Evolutionary conservation across 306 rosid genomes (phyloP).

Genomic region (Hippophae tibetana): DNA sequence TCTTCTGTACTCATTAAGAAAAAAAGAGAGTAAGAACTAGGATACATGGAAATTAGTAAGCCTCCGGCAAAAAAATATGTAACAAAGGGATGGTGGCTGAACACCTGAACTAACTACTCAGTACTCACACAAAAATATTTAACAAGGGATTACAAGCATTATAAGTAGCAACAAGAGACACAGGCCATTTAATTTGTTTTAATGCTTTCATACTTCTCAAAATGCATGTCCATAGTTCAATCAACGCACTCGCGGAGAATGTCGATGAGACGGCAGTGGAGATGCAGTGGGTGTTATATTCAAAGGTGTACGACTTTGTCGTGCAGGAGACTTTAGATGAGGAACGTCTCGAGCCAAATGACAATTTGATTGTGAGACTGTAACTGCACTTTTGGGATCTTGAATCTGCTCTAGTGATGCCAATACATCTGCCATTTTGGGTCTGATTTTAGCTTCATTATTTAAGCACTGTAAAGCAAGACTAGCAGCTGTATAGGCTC

Average conservation of each 20-base stretch:
- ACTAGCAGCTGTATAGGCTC: conserved; percentile 63
- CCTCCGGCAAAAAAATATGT: no score
- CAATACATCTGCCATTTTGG: conserved; percentile 68
- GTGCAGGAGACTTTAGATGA: conserved; percentile 37
- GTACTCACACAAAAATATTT: no score
- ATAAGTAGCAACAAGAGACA: no score
- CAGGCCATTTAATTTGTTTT: conserved; percentile 8
- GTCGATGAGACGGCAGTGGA: conserved; percentile 46
- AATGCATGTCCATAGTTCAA: conserved; percentile 13
- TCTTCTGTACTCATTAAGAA: no score
- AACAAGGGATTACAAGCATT: no score
- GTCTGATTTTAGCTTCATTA: conserved; percentile 67
- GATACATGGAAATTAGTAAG: no score
- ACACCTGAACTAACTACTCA: no score
- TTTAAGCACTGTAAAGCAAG: conserved; percentile 69
- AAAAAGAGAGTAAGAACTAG: no score
- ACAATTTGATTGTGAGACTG: conserved; percentile 34
- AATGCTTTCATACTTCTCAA: conserved; percentile 21
- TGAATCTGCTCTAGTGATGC: conserved; percentile 55
- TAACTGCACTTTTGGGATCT: conserved; percentile 38
- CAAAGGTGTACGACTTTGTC: conserved; percentile 34
- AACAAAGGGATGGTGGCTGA: no score
- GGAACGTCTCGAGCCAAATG: conserved; percentile 18
- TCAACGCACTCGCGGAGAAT: conserved; percentile 32
- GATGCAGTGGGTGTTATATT: conserved; percentile 46